Conservation (phyloP, 495 filamentous ascomycete genomes). For the Letharia lupina region DNA sequence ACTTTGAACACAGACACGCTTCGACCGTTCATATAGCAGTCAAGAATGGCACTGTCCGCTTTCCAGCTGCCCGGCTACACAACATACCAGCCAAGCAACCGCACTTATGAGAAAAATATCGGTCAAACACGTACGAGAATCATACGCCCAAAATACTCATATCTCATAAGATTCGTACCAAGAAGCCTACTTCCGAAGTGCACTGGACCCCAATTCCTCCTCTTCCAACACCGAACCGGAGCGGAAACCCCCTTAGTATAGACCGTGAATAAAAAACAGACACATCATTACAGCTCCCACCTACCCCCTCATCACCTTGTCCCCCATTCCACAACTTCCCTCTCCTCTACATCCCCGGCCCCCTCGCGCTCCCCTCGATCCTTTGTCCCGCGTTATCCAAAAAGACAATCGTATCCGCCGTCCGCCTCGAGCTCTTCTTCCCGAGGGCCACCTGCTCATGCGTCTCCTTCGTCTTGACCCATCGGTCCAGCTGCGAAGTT, state of each 20-base stretch:
- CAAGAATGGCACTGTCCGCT: no score
- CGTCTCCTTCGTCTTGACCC: background rate
- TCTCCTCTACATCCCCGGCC: background rate
- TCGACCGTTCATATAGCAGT: no score
- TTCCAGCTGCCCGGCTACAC: no score
- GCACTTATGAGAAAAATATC: no score
- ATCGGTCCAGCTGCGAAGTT: background rate
- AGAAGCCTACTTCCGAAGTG: background rate
- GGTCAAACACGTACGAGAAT: no score
- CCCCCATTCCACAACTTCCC: background rate
- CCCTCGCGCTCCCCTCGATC: background rate
- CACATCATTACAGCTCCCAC: background rate
- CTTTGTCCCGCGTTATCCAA: background rate
- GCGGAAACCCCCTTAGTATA: background rate
- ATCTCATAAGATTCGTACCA: background rate
- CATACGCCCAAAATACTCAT: background rate
- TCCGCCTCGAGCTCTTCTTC: background rate
- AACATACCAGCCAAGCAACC: no score
- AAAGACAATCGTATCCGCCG: background rate
- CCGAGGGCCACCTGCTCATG: background rate
- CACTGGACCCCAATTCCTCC: no score
- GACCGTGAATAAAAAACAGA: background rate
- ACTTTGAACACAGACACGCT: no score
- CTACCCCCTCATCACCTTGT: background rate
- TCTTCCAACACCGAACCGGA: no score